Percentiles rank a stretch among this genome's conserved stretches.
phyloP scores from a whole-genome alignment of 2,329 filamentous ascomycete species.

The Colletotrichum magnum region DNA sequence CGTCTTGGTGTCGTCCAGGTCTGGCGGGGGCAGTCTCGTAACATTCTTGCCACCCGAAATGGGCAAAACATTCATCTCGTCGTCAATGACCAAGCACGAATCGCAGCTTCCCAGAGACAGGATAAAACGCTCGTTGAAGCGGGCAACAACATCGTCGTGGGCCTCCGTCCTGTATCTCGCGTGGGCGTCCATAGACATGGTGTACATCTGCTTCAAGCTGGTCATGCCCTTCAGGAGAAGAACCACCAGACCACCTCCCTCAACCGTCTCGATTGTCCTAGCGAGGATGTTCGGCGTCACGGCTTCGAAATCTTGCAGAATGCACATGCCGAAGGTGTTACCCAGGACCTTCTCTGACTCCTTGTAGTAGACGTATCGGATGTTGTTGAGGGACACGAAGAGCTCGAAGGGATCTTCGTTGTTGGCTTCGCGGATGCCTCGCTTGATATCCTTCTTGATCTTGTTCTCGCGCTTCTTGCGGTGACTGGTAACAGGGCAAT shows the following conservation, averaged over 20 bases:
- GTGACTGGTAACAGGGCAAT: conserved; percentile 70
- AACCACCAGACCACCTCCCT: conserved; percentile 93
- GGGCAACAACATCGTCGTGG: conserved; percentile 91
- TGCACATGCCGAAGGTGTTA: conserved; percentile 98
- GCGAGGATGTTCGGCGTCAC: conserved; percentile 97
- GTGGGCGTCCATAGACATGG: conserved; percentile 97
- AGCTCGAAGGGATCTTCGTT: conserved; percentile 96
- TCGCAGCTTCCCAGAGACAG: conserved; percentile 96
- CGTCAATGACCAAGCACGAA: conserved; percentile 94
- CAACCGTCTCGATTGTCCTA: conserved; percentile 95
- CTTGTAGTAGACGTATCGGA: conserved; percentile 99
- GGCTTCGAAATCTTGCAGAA: conserved; percentile 97
- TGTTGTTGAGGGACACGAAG: conserved; percentile 95
- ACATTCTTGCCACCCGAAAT: conserved; percentile 97
- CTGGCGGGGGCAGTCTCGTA: conserved; percentile 82
- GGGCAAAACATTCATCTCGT: conserved; percentile 96
- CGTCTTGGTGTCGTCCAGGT: conserved; percentile 80
- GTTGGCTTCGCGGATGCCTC: conserved; percentile 92
- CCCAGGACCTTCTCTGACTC: conserved; percentile 99
- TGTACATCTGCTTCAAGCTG: conserved; percentile 97
- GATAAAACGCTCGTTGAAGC: conserved; percentile 98
- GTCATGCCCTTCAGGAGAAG: conserved; percentile 95
- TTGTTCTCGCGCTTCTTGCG: conserved; percentile 98
- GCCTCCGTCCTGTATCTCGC: conserved; percentile 96
- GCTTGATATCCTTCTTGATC: conserved; percentile 98